Evolutionary conservation across 768 basidiomycete species (phyloP), one percentile per base, ranked within the genome.

Genomic region (Termitomyces sp.): DNA sequence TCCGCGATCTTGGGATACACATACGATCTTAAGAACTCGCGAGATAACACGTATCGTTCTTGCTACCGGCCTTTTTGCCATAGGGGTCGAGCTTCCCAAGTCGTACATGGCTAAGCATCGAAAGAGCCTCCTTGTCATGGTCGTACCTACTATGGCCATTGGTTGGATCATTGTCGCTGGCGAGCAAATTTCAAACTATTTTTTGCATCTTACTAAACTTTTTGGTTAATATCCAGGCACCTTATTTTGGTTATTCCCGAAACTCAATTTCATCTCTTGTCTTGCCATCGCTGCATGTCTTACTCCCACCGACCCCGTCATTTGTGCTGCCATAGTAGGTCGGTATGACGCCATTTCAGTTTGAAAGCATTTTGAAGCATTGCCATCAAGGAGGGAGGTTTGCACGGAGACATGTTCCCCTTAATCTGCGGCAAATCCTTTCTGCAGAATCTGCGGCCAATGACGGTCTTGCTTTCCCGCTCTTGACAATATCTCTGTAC

Each of bases 401-500:
- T 60, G 88, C 89, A 0, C 69, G 74, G 15, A 80, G 77, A 55
- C 79, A 90, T 62, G 89, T 91, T 3, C 88, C 88, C 3, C 59
- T 71, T 6, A 86, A 90, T 50, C 76, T 98, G 19, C 83, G 95
- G 26, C 86, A 83, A 22, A 77, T 97, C 43, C 74, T 97, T 6
- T 81, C 89, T 0, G 92, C 90, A 0, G 95, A 98, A 70, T 90
- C 89, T 5, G 96, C 95, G 0, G 87, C 90, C 10, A 99, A 99
- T 69, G 96, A 98, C 62, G 96, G 96, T 2, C 78, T 98, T 15
- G 93, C 94, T 2, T 97, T 95, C 67, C 93, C 94, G 0, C 97
- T 98, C 68, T 75, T 98, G 53, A 81, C 82, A 22, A 77, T 98
- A 51, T 83, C 95, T 2, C 77, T 98, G 9, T 98, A 95, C 67